Evolutionary conservation across 2,329 filamentous ascomycete genomes (phyloP).

Genomic region (Cercospora janseana): DNA sequence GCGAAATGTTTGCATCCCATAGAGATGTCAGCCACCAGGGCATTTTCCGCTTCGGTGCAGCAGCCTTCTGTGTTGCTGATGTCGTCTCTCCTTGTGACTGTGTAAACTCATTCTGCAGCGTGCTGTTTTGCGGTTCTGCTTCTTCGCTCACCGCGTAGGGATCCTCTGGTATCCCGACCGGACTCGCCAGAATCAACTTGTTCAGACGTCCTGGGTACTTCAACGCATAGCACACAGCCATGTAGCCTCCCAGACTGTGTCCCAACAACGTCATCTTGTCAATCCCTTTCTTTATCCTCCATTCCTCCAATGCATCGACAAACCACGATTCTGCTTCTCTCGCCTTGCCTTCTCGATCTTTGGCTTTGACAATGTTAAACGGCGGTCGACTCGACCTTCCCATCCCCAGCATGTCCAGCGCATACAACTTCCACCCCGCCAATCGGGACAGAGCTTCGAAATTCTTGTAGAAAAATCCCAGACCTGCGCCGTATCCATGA

Average conservation of each 20-base stretch:
- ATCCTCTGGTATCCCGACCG: constrained; percentile 91
- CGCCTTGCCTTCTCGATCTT: constrained; percentile 75
- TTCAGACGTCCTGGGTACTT: constrained; percentile 95
- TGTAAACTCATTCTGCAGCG: constrained; percentile 72
- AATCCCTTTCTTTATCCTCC: constrained; percentile 83
- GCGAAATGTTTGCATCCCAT: constrained; percentile 96
- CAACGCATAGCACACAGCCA: constrained; percentile 89
- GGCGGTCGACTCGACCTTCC: constrained; percentile 79
- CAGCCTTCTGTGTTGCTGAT: constrained; percentile 38
- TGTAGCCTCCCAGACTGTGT: constrained; percentile 90
- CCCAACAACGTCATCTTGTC: constrained; percentile 91
- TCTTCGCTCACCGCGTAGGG: constrained; percentile 80
- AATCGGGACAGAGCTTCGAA: constrained; percentile 81
- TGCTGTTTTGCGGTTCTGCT: constrained; percentile 72
- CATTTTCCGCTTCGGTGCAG: constrained; percentile 59
- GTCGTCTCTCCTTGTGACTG: constrained; percentile 48
- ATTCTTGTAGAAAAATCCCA: constrained; percentile 98
- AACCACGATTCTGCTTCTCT: constrained; percentile 93
- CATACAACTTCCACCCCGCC: constrained; percentile 83
- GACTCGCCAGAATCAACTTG: constrained; percentile 92
- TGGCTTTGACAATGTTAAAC: constrained; percentile 75
- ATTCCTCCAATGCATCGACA: constrained; percentile 92
- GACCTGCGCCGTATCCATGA: constrained; percentile 91
- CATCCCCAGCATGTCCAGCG: constrained; percentile 94
- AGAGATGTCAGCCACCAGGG: constrained; percentile 88